Conservation (phyloP, 352 stramenopile genomes). For the Phytophthora crassamura region DNA sequence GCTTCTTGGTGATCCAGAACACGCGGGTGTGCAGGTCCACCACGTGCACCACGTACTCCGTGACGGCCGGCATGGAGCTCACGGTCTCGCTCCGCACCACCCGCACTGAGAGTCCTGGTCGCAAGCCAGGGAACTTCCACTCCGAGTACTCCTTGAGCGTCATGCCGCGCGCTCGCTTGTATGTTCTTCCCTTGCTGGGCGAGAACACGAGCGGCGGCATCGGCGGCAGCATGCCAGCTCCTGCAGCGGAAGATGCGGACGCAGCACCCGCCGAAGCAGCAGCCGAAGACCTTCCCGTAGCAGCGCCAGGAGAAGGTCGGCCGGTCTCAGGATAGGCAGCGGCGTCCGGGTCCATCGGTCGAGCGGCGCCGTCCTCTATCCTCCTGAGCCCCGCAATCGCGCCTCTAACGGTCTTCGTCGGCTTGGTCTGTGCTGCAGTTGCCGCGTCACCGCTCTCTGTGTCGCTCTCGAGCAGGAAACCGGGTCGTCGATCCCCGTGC, state of each 20-base stretch:
- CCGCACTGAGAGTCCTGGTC: constrained; percentile 73
- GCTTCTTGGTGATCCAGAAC: constrained; percentile 87
- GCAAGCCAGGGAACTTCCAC: constrained; percentile 60
- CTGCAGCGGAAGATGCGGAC: constrained; percentile 23
- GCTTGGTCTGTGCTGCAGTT: constrained; percentile 19
- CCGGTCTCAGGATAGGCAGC: constrained; percentile 34
- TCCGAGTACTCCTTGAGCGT: constrained; percentile 61
- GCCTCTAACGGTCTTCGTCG: constrained; percentile 24
- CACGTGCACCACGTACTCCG: constrained; percentile 80
- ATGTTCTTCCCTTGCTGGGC: constrained; percentile 42
- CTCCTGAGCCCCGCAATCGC: constrained; percentile 25
- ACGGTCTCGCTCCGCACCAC: constrained; percentile 71
- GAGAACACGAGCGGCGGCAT: constrained; percentile 66
- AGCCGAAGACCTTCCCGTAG: background rate
- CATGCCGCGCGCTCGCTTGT: constrained; percentile 46
- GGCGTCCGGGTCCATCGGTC: constrained; percentile 35
- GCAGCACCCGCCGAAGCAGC: constrained; percentile 13
- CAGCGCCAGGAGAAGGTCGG: constrained; percentile 12
- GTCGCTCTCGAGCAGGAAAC: constrained; percentile 40
- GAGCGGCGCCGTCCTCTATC: constrained; percentile 33
- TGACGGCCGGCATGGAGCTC: constrained; percentile 61
- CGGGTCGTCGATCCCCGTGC: constrained; percentile 38
- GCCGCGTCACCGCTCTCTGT: constrained; percentile 6
- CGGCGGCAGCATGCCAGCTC: constrained; percentile 47
- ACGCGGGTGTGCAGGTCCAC: constrained; percentile 83